Conservation (phyloP, 805 yeast species). For the Kuraishia ogatae region DNA sequence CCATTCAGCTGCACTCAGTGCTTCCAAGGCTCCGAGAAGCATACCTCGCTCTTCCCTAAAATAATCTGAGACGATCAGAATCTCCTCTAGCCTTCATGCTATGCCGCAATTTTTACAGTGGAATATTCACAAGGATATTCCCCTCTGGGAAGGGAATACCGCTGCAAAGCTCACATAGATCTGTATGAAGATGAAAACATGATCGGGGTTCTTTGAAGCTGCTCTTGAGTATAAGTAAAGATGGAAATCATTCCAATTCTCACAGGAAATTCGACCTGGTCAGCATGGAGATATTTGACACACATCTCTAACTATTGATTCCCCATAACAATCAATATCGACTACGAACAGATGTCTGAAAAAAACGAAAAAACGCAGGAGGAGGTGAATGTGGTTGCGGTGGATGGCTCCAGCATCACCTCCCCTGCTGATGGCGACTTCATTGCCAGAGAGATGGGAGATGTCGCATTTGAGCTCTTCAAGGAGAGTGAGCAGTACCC, state of each 20-base stretch:
- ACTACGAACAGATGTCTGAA: background rate
- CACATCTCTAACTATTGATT: background rate
- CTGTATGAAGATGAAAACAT: background rate
- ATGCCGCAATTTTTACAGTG: too few species aligned
- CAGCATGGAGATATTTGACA: background rate
- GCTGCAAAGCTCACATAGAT: background rate
- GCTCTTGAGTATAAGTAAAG: background rate
- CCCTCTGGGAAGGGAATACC: background rate
- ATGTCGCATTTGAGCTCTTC: constrained; percentile 2
- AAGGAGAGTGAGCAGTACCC: constrained; percentile 2
- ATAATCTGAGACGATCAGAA: too few species aligned
- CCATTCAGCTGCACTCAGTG: too few species aligned
- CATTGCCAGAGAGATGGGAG: background rate
- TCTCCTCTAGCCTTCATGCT: too few species aligned
- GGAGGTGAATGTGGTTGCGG: background rate
- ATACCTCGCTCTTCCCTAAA: too few species aligned
- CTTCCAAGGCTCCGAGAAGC: too few species aligned
- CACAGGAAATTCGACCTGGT: background rate
- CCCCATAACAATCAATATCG: too few species aligned
- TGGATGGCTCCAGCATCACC: background rate
- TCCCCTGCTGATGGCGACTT: background rate
- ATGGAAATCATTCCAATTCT: background rate
- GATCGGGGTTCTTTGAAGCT: background rate
- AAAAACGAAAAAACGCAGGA: background rate
- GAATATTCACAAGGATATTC: background rate